Evolutionary conservation across 495 filamentous ascomycete genomes (phyloP), one percentile per base, ranked within the genome.

Genomic region (Cercophora newfieldiana): DNA sequence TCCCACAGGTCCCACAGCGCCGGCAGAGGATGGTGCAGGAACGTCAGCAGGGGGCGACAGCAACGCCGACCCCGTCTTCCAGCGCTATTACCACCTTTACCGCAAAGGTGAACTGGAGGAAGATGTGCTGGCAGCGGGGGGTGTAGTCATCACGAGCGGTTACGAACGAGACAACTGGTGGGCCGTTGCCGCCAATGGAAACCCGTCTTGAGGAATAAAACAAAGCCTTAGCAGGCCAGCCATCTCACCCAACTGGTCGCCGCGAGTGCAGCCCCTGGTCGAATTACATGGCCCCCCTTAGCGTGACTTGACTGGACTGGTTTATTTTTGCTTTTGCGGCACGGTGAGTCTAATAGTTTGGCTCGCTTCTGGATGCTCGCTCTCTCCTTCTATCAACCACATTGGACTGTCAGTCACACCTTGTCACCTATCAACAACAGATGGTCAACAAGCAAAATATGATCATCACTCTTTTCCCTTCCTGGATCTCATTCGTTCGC

Each of bases 121-220:
- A 44, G 92, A 99, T 75, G 85, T 96, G 65, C 71, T 73, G 48
- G 81, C 79, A 26, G 95, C 92, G 51, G 93, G 92, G 30, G 95
- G 95, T 33, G 75, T 73, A 56, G 86, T 97, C 19, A 66, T 94
- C 49, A 88, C 89, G 67, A 89, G 88, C 62, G 95, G 95, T 28
- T 99, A 97, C 80, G 95, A 99, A 73, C 95, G 88, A 77, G 95
- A 99, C 69, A 99, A 99, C 81, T 98, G 95, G 95, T 99, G 95
- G 94, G 92, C 77, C 51, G 77, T 83, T 72, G 70, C 76, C 56
- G 71, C 74, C 71, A 73, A 75, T 72, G 66, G 61, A 4, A 48
- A 56, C 44, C 19, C 29, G 16, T 30, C 63, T 49, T 31, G 61
- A 64, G 31, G 53, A 71, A 66, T 54, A 48, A 66, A 63, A 53